Evolutionary conservation across 306 rosid genomes (phyloP).

Genomic region (Fragaria iinumae): DNA sequence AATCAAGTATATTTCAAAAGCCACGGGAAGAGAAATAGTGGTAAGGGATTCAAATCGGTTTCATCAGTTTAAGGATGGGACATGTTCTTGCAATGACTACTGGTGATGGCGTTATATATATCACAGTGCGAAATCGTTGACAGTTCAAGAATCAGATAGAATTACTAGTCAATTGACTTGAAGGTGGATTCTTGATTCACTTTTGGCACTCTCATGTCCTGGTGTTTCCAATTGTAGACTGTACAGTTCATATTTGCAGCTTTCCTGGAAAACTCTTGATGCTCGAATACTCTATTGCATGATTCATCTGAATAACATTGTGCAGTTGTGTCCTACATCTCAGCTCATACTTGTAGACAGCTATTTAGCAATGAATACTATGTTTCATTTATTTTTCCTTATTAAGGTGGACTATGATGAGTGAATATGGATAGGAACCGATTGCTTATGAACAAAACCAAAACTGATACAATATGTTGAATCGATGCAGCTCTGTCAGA

Average conservation of each 20-base stretch:
- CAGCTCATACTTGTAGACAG: neutral
- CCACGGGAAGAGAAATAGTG: slow-evolving; percentile 29
- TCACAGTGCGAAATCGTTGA: neutral
- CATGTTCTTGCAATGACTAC: slow-evolving; percentile 31
- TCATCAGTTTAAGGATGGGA: slow-evolving; percentile 26
- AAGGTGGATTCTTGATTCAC: neutral
- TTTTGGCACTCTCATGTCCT: neutral
- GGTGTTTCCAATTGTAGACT: neutral
- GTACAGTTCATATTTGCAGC: neutral
- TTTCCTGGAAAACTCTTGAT: neutral
- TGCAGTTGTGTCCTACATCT: slow-evolving; percentile 10
- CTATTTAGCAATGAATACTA: neutral
- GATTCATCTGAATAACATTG: slow-evolving; percentile 5
- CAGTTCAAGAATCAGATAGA: neutral
- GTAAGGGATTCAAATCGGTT: slow-evolving; percentile 31
- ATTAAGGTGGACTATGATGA: neutral
- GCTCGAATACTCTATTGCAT: neutral
- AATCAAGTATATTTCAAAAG: slow-evolving; percentile 20
- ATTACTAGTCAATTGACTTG: slow-evolving; percentile 1
- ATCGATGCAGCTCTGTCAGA: neutral
- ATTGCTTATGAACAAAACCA: neutral
- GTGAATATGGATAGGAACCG: neutral
- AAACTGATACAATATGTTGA: neutral
- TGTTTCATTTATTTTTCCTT: neutral
- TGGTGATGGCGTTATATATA: slow-evolving; percentile 15